Base-by-base conservation (phyloP, 441 rosid species). In the Corymbia calophylla region DNA sequence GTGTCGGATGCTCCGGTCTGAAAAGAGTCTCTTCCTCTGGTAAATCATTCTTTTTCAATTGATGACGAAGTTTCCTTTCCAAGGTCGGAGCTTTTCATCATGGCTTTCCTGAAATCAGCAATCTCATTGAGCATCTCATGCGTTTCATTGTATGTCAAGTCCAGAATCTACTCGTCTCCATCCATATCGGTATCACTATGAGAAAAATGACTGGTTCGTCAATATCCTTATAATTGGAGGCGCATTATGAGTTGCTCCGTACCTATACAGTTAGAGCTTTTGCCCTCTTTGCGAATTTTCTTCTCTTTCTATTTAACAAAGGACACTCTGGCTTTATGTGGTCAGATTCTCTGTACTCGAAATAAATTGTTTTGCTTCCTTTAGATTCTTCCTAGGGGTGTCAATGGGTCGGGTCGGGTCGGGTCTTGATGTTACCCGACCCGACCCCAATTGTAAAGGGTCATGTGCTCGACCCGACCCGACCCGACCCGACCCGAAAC, bases 271-370 rank as follows among this genome's bases (percentile, higher is more conserved):
- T 16, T 66, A 7, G 77, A 1, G 23, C 19, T 66, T 31, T 2
- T 4, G 5, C 10, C 23, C 23, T 31, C 77, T 66, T 16, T 0
- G 1, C 0, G 12, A 66, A 66, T 16, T 31, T 31, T 31, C 44
- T 8, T 31, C 19, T 66, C 44, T 66, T 31, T 32, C 77, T 31
- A 16, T 66, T 66, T 1, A 16, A 32, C 11, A 31, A 17, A 17
- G 1, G 44, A 66, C 23, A 31, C 77, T 31, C 12, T 8, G 32
- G 1, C 17, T 1, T 32, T 6, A 66, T 31, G 12, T 31, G 19
- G 44, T 17, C 0, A 1, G 12, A 3, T 23, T 16, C 17, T 66
- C 19, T 66, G 1, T 11, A 17, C 19, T 16, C 12, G 0, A 66
- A 66, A 66, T 16, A 66, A 8, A 17, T 32, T 9, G 19, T 66